These are phyloP conservation scores for Botrytis aclada DNA, from an alignment of 2,329 filamentous ascomycete species.

Conservation along the genomic window DNA sequence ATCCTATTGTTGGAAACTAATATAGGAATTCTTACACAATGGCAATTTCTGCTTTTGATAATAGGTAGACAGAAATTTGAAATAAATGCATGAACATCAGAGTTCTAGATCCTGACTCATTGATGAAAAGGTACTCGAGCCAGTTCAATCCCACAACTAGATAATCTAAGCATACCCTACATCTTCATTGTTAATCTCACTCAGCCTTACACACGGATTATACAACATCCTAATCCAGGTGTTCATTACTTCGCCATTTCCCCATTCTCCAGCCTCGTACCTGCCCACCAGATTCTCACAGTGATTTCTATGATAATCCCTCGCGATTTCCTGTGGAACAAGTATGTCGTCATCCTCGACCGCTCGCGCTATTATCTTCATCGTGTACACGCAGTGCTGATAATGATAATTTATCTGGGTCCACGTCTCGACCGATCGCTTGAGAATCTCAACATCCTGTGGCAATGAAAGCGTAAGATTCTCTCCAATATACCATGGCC, in stretches of 20 bases:
- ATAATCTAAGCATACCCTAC: not conserved
- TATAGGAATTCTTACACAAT: rapidly evolving
- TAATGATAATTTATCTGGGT: not conserved
- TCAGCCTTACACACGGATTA: not conserved
- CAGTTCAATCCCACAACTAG: not conserved
- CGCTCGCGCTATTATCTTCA: not conserved
- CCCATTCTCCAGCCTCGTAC: not conserved
- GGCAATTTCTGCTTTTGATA: not conserved
- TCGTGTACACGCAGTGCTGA: not conserved
- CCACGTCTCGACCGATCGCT: not conserved
- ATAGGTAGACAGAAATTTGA: not conserved
- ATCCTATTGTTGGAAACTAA: not conserved
- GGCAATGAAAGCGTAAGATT: not conserved
- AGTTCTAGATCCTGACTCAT: not conserved
- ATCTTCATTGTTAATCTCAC: not conserved
- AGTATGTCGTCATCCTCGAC: not conserved
- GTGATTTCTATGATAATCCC: not conserved
- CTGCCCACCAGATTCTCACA: not conserved
- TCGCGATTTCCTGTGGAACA: not conserved
- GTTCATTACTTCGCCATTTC: not conserved
- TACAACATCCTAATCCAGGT: not conserved
- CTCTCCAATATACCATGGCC: not conserved
- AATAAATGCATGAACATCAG: not conserved
- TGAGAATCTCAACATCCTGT: not conserved
- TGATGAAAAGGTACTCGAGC: not conserved